Conservation (phyloP, 371 early-diverging fungal genomes). For the Mortierella sp. region DNA sequence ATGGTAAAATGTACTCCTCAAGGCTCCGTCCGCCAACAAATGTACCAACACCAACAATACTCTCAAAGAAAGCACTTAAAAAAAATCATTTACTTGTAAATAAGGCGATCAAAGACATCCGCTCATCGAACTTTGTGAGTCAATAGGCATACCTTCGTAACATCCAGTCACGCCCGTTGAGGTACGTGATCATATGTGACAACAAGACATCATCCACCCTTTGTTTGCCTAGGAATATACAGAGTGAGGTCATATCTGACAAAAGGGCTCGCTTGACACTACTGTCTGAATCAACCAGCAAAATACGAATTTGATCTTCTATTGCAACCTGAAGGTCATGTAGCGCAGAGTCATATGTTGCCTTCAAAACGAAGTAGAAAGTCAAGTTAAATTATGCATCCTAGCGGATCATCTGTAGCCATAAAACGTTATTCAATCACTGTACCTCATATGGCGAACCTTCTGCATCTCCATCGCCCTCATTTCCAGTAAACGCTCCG, state of each 20-base stretch:
- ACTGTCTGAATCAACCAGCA: conserved; percentile 80
- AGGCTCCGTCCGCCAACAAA: conserved; percentile 88
- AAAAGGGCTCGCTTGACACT: conserved; percentile 84
- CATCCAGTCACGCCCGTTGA: conserved; percentile 95
- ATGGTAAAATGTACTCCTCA: conserved; percentile 93
- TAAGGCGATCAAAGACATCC: not conserved
- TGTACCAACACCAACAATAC: conserved; percentile 89
- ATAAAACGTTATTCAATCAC: not conserved
- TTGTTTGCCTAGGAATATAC: conserved; percentile 88
- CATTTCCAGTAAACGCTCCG: conserved; percentile 63
- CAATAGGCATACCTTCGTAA: conserved; percentile 77
- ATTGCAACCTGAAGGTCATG: conserved; percentile 80
- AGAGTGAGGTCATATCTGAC: conserved; percentile 79
- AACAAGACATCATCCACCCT: conserved; percentile 88
- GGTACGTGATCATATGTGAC: conserved; percentile 94
- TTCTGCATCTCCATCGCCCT: conserved; percentile 68
- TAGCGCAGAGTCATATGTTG: conserved; percentile 79
- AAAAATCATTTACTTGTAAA: not conserved
- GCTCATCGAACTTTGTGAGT: not conserved
- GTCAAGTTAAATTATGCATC: not conserved
- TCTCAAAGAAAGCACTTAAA: conserved; percentile 89
- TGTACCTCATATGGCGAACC: conserved; percentile 70
- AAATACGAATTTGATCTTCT: conserved; percentile 76
- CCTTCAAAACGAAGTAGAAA: conserved; percentile 51
- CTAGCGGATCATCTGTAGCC: not conserved